Evolutionary conservation across 164 flowering plant genomes (phyloP).

Genomic region (Umbellularia californica): DNA sequence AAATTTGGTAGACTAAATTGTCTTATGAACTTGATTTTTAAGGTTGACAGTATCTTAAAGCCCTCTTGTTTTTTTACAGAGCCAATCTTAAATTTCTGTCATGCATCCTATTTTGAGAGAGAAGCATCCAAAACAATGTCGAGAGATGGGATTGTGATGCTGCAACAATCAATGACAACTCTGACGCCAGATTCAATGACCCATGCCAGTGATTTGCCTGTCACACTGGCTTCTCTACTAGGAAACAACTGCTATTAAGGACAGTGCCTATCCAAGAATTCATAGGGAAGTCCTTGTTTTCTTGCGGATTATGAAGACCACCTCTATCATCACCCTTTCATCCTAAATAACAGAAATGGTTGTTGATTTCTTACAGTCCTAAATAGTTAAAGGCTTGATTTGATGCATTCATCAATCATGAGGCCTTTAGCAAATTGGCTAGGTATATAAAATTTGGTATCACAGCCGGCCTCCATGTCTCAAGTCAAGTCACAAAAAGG

Average conservation of each 20-base stretch:
- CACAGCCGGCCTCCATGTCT: no score
- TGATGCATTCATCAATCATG: no score
- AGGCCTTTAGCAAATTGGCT: no score
- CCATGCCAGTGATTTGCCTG: background rate
- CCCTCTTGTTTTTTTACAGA: background rate
- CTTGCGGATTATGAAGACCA: constrained; percentile 1
- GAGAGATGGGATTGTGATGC: background rate
- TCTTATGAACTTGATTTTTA: background rate
- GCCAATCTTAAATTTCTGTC: background rate
- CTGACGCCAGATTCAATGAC: background rate
- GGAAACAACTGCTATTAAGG: constrained; percentile 4
- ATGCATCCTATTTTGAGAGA: background rate
- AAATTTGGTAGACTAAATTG: no score
- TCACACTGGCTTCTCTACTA: constrained; percentile 1
- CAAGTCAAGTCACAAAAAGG: no score
- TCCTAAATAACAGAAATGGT: constrained; percentile 1
- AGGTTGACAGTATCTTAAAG: background rate
- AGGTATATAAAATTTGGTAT: no score
- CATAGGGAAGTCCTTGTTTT: constrained; percentile 3
- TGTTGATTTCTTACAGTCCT: background rate
- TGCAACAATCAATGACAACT: background rate
- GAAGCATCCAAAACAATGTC: background rate
- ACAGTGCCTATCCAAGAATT: background rate
- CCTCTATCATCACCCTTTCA: constrained; percentile 6
- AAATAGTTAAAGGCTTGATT: no score